A percentile compares a stretch with the other conserved stretches of the same genome.
Evolutionary conservation across 2,329 filamentous ascomycete genomes (phyloP).

Genomic region (Colletotrichum tabaci): DNA sequence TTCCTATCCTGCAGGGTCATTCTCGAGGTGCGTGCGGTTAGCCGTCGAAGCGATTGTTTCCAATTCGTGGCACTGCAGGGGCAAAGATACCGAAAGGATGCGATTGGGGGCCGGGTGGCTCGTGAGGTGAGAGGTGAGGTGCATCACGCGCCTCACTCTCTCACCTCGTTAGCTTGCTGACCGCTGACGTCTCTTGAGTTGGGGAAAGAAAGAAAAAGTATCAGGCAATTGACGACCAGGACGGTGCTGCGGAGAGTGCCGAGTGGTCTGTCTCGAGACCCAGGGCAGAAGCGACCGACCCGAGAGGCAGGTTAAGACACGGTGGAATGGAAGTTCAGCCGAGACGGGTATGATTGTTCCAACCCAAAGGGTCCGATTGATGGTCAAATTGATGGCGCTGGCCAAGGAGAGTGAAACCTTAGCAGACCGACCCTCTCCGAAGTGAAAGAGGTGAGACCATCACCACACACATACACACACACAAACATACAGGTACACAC

Average conservation of each 20-base stretch:
- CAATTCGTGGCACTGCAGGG: neutral
- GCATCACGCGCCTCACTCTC: no score
- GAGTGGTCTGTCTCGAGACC: neutral
- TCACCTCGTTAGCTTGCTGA: neutral
- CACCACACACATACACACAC: no score
- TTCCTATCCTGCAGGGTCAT: neutral
- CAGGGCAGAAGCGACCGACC: neutral
- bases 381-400: neutral
- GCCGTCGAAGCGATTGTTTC: neutral
- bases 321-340: neutral
- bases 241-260: neutral
- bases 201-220: no score
- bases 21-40: neutral
- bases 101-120: neutral
- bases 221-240: conserved; percentile 1
- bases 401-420: conserved; percentile 26
- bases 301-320: conserved; percentile 1
- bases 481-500: neutral
- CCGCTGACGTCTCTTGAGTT: conserved; percentile 12
- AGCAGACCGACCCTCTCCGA: neutral
- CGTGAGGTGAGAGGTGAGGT: neutral
- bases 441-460: conserved; percentile 12
- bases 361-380: conserved; percentile 7
- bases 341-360: conserved; percentile 12
- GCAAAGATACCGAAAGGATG: neutral